Evolutionary conservation across 306 rosid genomes (phyloP).

Genomic region (Quercus glauca): DNA sequence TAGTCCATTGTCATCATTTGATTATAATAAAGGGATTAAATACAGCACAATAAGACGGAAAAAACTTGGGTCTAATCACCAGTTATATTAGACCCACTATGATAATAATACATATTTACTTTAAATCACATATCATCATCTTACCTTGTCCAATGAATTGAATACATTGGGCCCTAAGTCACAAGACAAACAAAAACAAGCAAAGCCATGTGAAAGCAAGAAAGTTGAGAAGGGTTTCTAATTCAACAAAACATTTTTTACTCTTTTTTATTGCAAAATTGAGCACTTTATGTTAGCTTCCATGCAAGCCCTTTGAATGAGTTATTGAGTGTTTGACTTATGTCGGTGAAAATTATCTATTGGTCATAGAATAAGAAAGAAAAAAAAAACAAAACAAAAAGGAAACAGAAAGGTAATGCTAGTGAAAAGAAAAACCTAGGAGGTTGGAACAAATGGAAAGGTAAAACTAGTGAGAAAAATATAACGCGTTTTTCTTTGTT

Average conservation of each 20-base stretch:
- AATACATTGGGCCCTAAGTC: too few relatives aligned
- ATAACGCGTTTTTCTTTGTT: too few relatives aligned
- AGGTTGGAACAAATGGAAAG: background rate
- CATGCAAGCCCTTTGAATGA: background rate
- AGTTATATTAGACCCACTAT: too few relatives aligned
- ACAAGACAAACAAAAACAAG: background rate
- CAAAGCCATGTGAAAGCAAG: background rate
- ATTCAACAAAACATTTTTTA: background rate
- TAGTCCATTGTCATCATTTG: too few relatives aligned
- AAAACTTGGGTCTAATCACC: too few relatives aligned
- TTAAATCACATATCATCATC: too few relatives aligned
- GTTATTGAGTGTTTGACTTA: background rate
- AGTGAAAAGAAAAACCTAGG: background rate
- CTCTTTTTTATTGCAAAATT: background rate
- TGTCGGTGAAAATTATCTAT: background rate
- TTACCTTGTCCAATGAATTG: accelerated
- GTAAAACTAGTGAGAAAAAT: background rate
- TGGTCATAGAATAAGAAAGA: background rate
- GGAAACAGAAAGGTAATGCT: background rate
- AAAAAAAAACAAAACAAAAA: background rate
- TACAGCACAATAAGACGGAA: too few relatives aligned
- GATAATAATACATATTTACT: too few relatives aligned
- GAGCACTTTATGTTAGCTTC: background rate
- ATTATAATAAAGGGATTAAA: too few relatives aligned
- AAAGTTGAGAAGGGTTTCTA: constrained; percentile 3